Base-by-base conservation (phyloP, 352 stramenopile genomes). In the Phytopythium chamaehyphon region DNA sequence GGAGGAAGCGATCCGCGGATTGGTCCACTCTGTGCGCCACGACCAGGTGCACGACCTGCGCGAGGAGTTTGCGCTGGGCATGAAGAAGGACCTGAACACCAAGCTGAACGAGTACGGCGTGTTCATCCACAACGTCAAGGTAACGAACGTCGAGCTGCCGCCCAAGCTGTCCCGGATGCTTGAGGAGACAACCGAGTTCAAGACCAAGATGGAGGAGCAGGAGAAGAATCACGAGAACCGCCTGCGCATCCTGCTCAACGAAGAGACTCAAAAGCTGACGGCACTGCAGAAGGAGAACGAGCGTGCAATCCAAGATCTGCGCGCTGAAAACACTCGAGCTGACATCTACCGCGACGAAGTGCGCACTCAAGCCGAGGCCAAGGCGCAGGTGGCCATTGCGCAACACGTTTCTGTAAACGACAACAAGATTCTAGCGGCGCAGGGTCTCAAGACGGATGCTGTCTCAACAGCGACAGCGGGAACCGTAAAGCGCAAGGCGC, bases 181-280 rank as follows among this genome's bases (percentile, higher is more conserved):
- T n/a, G 86, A 95, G 51, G 73, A 85, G 44, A 92, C 82, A 28
- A 90, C 83, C 14, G 79, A 77, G 16, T 93, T 93, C 64, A 93
- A 95, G 70, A 92, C 83, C 10, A 73, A 79, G 24, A 95, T 95
- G 77, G 76, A 89, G 39, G 83, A 95, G 62, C 81, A 93, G 58
- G 83, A 93, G 58, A 95, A 95, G 69, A 93, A 90, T 51, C 81
- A 95, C 51, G 82, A 94, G 67, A 95, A 91, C 66, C 78, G 83
- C 21, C 61, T 93, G 64, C 72, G 86, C 22, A 89, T 90, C 14
- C 50, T 95, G 19, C 47, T 93, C 26, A 92, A 95, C 45, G 71
- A 93, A 55, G 85, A 92, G 42, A 92, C 85, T 2, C 73, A 89
- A 58, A 88, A 86, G 35, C 71, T 93, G 50, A 91, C 85, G 11